These are phyloP conservation scores for Boletus reticulatus DNA, from an alignment of 768 basidiomycete species.

Conservation along the genomic window DNA sequence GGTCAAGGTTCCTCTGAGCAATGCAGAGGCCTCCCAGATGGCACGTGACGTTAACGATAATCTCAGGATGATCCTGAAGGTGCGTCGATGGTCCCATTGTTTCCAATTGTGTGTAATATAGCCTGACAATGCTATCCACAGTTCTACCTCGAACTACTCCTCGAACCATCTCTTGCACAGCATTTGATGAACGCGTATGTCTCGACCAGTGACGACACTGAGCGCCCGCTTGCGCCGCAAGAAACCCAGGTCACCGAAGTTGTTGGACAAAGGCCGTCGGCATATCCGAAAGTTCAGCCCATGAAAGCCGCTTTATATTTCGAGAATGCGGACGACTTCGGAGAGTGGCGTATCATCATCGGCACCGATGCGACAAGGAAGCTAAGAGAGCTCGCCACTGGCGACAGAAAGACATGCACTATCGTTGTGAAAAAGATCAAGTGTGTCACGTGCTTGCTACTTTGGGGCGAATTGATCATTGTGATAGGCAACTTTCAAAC, in stretches of 20 bases:
- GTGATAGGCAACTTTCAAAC: constrained; percentile 58
- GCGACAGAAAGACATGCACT: constrained; percentile 44
- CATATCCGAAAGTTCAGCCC: constrained; percentile 50
- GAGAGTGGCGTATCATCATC: constrained; percentile 63
- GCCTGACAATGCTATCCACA: constrained; percentile 8
- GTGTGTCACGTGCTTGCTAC: constrained; percentile 32
- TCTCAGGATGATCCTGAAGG: constrained; percentile 31
- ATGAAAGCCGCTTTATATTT: constrained; percentile 62
- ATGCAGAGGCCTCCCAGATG: constrained; percentile 15
- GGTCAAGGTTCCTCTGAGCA: constrained; percentile 23
- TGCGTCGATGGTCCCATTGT: constrained; percentile 1
- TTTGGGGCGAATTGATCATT: not conserved
- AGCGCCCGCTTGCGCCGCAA: not conserved
- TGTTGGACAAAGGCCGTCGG: constrained; percentile 21
- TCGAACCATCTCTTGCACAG: constrained; percentile 10
- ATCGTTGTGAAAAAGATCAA: constrained; percentile 69
- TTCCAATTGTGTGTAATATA: no score
- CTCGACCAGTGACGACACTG: not conserved
- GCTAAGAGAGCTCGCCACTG: constrained; percentile 45
- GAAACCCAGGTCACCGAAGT: not conserved
- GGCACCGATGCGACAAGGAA: constrained; percentile 48
- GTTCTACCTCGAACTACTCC: constrained; percentile 27
- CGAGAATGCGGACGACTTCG: constrained; percentile 57
- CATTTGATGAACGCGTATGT: constrained; percentile 11
- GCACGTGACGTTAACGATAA: constrained; percentile 16